Percentiles rank a stretch among this genome's conserved stretches.
Conservation (phyloP, 176 grass and related monocot genomes). For the Otatea glauca region DNA sequence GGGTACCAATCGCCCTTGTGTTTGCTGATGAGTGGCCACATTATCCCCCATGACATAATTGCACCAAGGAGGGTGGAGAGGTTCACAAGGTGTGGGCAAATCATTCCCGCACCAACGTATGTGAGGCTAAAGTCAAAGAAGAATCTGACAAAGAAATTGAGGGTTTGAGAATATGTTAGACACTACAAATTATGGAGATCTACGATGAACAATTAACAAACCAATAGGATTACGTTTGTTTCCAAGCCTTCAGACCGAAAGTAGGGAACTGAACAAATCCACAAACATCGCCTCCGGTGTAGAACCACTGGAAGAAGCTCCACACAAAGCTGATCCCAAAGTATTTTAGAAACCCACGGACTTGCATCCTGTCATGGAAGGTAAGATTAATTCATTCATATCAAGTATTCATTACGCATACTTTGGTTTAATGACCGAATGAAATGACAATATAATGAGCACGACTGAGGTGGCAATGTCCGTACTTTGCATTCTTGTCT, state of each 20-base stretch:
- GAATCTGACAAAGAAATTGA: constrained; percentile 55
- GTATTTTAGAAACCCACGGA: constrained; percentile 78
- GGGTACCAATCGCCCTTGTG: constrained; percentile 85
- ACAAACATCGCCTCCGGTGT: constrained; percentile 72
- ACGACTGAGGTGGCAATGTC: not conserved
- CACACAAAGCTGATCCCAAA: constrained; percentile 74
- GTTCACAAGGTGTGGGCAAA: constrained; percentile 91
- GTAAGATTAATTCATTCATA: not conserved
- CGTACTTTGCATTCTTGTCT: constrained; percentile 82
- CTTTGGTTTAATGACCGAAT: not conserved
- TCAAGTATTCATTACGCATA: not conserved
- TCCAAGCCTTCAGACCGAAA: constrained; percentile 84
- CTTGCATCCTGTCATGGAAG: constrained; percentile 62
- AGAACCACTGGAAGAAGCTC: constrained; percentile 98
- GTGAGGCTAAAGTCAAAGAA: constrained; percentile 93
- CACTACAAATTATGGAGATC: not conserved
- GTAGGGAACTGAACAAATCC: constrained; percentile 95
- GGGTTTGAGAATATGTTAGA: not conserved
- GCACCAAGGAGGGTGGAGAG: constrained; percentile 74
- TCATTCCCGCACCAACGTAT: constrained; percentile 91
- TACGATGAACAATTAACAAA: not conserved
- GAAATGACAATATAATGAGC: too few species aligned
- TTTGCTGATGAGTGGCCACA: constrained; percentile 89
- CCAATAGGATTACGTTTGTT: constrained; percentile 69
- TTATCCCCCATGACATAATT: constrained; percentile 77